Conservation (phyloP, 1,284 basidiomycete genomes). For the Ustilago loliicola region DNA sequence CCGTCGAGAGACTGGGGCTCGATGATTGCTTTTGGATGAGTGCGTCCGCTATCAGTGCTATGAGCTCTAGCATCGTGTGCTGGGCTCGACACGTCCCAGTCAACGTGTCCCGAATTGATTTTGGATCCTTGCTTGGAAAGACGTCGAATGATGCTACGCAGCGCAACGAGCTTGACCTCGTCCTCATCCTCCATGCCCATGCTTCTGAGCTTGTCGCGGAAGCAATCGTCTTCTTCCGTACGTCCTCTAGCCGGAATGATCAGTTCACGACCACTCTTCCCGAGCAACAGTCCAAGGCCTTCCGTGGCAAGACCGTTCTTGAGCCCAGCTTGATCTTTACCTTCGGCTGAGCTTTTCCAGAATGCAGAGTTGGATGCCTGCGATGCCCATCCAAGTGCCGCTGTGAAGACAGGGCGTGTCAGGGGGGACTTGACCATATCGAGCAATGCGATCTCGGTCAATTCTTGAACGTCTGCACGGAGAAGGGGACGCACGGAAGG, state of each 20-base stretch:
- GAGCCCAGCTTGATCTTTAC: constrained; percentile 45
- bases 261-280: constrained; percentile 36
- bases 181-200: constrained; percentile 84
- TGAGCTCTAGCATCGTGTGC: not conserved
- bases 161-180: constrained; percentile 83
- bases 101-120: constrained; percentile 12
- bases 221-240: constrained; percentile 78
- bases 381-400: constrained; percentile 89
- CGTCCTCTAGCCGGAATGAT: constrained; percentile 29
- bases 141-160: constrained; percentile 83
- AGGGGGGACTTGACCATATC: constrained; percentile 83
- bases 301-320: constrained; percentile 53
- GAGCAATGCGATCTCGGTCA: constrained; percentile 82
- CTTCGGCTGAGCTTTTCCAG: constrained; percentile 54
- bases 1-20: constrained; percentile 77
- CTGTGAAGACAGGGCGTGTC: constrained; percentile 79
- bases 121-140: constrained; percentile 64
- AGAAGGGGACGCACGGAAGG: constrained; percentile 88
- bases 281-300: constrained; percentile 56
- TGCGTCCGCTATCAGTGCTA: constrained; percentile 7
- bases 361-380: constrained; percentile 68
- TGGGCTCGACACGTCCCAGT: constrained; percentile 25
- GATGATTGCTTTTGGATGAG: constrained; percentile 73
- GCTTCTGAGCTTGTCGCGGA: constrained; percentile 81
- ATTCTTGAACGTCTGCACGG: constrained; percentile 83